Evolutionary conservation across 2,329 filamentous ascomycete genomes (phyloP), one percentile per base, ranked within the genome.

Genomic region (Waltergamsia citrina): DNA sequence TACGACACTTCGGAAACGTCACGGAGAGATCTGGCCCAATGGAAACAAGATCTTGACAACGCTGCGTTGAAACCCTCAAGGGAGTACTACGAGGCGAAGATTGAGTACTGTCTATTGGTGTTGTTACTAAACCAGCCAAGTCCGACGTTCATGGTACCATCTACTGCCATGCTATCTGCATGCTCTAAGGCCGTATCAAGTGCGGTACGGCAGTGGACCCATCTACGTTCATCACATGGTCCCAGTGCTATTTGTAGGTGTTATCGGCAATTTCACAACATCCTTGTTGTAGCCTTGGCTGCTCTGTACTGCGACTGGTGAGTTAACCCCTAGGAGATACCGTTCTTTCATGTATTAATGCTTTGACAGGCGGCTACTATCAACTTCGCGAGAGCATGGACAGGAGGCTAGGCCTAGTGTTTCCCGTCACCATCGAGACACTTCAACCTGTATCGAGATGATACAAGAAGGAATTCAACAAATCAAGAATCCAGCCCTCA

Each of bases 241-340:
- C 35, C 46, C 8, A 33, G 32, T 5, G 40, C 46, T 7, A 36
- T 45, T 2, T 46, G 41, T 14, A 34, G 41, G 3, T 47, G 39
- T 27, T 45, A 41, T 16, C 35, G 43, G 5, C 41, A 47, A 19
- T 33, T 49, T 10, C 46, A 48, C 21, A 32, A 36, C 2, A 38
- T 46, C 5, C 20, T 48, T 1, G 31, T 49, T 10, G 44, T 43
- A 6, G 46, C 43, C 2, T 34, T 49, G 1, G 45, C 44, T 14
- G 45, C 39, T 5, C 27, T 48, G 9, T 49, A 49, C 20, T 48
- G 46, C n/a, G 44, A 49, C 24, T 49, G 45, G 46, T 47, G 35
- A 31, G 29, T 17, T 12, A 17, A 26, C 11, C 11, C 24, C 24
- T 25, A 9, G n/a, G 23, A 25, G 23, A 25, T 25, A 25, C 9